phyloP scores from a whole-genome alignment of 2,329 filamentous ascomycete species.

The Bipolaris gigantea region DNA sequence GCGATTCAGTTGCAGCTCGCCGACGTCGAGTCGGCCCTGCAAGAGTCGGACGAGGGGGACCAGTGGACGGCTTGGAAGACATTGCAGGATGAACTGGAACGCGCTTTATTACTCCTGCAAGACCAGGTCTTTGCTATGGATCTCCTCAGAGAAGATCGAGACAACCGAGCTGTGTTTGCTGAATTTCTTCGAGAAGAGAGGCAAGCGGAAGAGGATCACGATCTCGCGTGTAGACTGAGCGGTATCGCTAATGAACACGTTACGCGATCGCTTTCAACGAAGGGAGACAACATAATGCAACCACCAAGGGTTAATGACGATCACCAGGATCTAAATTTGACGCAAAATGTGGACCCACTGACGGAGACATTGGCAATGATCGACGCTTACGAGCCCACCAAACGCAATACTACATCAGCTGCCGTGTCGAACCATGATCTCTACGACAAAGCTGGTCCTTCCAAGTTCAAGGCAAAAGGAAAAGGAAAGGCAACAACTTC shows the following conservation, averaged over 20 bases:
- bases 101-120: conserved; percentile 4
- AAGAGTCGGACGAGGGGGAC: neutral
- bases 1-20: conserved; percentile 15
- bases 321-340: neutral
- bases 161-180: neutral
- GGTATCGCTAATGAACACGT: neutral
- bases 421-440: neutral
- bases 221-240: conserved; percentile 6
- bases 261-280: neutral
- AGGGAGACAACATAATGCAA: neutral
- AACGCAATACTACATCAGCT: neutral
- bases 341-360: neutral
- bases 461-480: neutral
- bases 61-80: neutral
- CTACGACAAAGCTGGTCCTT: neutral
- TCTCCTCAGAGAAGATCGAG: conserved; percentile 7
- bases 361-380: neutral
- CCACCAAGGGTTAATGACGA: neutral
- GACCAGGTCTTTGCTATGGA: conserved; percentile 11
- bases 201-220: conserved; percentile 15
- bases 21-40: conserved; percentile 10
- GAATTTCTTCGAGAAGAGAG: conserved; percentile 13
- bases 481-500: conserved; percentile 5
- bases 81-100: conserved; percentile 5
- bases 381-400: neutral